Conservation (phyloP, 495 filamentous ascomycete species). For the Trichocladium antarcticum region DNA sequence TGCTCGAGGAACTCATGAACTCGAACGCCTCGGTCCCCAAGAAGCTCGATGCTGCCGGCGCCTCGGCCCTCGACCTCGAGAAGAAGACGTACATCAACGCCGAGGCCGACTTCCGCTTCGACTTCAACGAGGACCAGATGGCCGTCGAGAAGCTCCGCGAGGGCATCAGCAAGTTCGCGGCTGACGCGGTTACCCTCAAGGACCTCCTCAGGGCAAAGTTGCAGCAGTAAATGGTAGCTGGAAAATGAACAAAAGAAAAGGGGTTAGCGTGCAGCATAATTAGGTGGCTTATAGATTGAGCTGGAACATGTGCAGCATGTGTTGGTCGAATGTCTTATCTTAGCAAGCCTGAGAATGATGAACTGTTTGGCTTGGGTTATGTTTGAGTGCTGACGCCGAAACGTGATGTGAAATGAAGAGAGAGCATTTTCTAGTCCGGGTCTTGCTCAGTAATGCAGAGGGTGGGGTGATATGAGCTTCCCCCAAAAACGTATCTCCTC, state of each 20-base stretch:
- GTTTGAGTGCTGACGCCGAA: too few species aligned
- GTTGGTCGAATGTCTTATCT: slow-evolving; percentile 1
- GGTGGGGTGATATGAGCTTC: too few species aligned
- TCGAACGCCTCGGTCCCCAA: slow-evolving; percentile 66
- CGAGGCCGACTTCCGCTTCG: slow-evolving; percentile 89
- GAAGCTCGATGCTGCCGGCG: slow-evolving; percentile 72
- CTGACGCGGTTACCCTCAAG: slow-evolving; percentile 90
- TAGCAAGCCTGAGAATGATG: too few species aligned
- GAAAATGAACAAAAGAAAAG: background rate
- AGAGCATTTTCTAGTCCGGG: too few species aligned
- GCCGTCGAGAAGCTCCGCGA: slow-evolving; percentile 96
- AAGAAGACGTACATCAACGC: slow-evolving; percentile 86
- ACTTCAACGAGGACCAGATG: slow-evolving; percentile 99
- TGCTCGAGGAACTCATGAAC: slow-evolving; percentile 88
- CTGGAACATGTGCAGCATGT: background rate
- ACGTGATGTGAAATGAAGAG: background rate
- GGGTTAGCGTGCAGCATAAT: background rate
- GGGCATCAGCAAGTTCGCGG: slow-evolving; percentile 98
- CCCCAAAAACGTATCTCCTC: too few species aligned
- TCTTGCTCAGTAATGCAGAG: too few species aligned
- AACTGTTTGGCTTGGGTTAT: background rate
- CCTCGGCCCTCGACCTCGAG: slow-evolving; percentile 57
- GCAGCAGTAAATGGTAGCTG: slow-evolving; percentile 17
- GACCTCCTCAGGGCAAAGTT: slow-evolving; percentile 82
- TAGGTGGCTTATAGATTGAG: background rate